Evolutionary conservation across 2,329 filamentous ascomycete genomes (phyloP), one percentile per base, ranked within the genome.

Genomic region (Calonectria multiphialidica): DNA sequence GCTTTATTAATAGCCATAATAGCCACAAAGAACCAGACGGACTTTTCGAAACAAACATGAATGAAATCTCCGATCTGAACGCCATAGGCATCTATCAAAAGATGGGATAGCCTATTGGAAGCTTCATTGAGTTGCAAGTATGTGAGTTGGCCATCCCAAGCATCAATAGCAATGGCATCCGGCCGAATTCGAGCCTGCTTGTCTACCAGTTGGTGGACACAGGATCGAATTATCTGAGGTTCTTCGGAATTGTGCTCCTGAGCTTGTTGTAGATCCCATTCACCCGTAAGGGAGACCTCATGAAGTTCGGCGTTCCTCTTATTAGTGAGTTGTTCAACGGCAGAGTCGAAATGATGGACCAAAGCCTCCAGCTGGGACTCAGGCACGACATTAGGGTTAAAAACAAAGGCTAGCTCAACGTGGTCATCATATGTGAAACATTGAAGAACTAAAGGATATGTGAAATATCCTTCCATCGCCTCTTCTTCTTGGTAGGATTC

Each of bases 61-160:
- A 75, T 55, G 5, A 74, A 45, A 18, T 49, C 25, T 8, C 66
- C 59, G 3, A 45, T 40, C 21, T 50, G 63, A n/a, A 73, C 65
- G 35, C 63, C 72, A 8, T 50, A n/a, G 2, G 44, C 25, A 45
- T 62, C 13, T 18, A 68, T 16, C 4, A 79, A 66, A 12, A 64
- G 37, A 15, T 18, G 28, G 1, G 72, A 70, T 6, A 79, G 21
- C 1, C 13, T 13, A 6, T 37, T 67, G 0, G 77, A 28, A 5
- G 68, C 16, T 2, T 15, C 21, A 8, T 75, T 62, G 1, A 79
- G 63, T 13, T 76, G 59, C 0, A 10, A 13, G n/a, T 78, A 82
- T 1, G 78, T 79, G 3, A 80, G 61, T 1, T 76, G 25, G 2
- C 76, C 78, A 45, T 82, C 79, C 78, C 80, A 82, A 0, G 80